These are phyloP conservation scores for Zygosaccharomyces pseudobailii DNA, from an alignment of 1,139 yeast genomes.

Conservation along the genomic window DNA sequence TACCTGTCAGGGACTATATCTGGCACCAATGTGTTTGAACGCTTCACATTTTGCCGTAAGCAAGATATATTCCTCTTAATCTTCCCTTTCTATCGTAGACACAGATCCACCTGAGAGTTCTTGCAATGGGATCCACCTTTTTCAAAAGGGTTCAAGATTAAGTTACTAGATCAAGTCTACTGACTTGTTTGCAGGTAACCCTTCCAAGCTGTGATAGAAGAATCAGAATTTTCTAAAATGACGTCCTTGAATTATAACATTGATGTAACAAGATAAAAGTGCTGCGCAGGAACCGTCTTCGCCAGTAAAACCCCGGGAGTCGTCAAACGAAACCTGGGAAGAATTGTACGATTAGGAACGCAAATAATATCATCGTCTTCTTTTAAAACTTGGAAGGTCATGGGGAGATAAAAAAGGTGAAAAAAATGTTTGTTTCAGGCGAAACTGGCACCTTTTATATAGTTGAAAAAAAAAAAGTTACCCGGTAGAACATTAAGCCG, in stretches of 20 bases:
- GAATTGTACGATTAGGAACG: constrained; percentile 35
- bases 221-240: constrained; percentile 35
- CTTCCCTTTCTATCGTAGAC: constrained; percentile 17
- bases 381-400: constrained; percentile 38
- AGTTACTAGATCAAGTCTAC: constrained; percentile 2
- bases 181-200: constrained; percentile 2
- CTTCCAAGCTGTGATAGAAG: constrained; percentile 17
- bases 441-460: neutral
- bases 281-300: constrained; percentile 37
- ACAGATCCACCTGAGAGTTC: constrained; percentile 12
- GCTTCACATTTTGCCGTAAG: neutral
- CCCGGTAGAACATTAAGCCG: neutral
- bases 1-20: neutral
- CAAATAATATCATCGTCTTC: constrained; percentile 36
- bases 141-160: constrained; percentile 9
- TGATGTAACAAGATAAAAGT: constrained; percentile 36
- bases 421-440: neutral
- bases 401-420: constrained; percentile 17
- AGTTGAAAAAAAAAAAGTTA: neutral
- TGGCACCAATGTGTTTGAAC: neutral
- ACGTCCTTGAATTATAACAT: constrained; percentile 33
- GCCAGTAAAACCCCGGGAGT: constrained; percentile 34
- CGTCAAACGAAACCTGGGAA: constrained; percentile 17
- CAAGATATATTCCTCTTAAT: neutral
- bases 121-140: constrained; percentile 13